Conservation (phyloP, 257 asterid genomes). For the Penstemon davidsonii region DNA sequence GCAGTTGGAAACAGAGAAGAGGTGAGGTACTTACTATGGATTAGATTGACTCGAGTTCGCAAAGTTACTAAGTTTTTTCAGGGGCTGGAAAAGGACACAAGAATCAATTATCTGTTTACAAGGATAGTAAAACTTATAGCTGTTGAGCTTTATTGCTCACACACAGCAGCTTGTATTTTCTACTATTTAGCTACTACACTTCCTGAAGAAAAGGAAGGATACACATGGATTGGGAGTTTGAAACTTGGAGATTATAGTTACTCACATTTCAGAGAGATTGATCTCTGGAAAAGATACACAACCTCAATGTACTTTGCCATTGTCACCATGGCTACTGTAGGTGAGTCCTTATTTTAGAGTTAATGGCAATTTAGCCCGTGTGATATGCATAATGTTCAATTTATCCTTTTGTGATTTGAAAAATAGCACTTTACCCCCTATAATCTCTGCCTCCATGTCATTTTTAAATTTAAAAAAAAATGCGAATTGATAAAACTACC, state of each 20-base stretch:
- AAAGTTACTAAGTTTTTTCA: conserved; percentile 58
- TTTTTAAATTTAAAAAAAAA: no score
- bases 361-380: no score
- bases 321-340: conserved; percentile 98
- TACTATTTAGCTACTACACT: conserved; percentile 87
- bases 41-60: conserved; percentile 79
- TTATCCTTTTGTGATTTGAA: no score
- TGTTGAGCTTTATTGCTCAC: conserved; percentile 88
- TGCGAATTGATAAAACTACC: no score
- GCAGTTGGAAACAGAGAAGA: conserved; percentile 63
- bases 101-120: conserved; percentile 80
- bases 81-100: conserved; percentile 79
- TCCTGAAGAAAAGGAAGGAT: conserved; percentile 74
- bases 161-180: conserved; percentile 95
- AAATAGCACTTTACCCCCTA: no score
- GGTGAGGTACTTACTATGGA: conserved; percentile 82
- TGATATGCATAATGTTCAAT: no score
- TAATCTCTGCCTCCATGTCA: no score
- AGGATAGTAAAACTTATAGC: conserved; percentile 77
- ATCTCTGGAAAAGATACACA: conserved; percentile 73
- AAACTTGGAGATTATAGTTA: conserved; percentile 76
- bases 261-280: conserved; percentile 73
- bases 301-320: conserved; percentile 89
- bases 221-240: conserved; percentile 98
- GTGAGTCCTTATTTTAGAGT: conserved; percentile 43